A percentile compares a stretch with the other conserved stretches of the same genome.
Evolutionary conservation across 2,329 filamentous ascomycete species (phyloP).

Genomic region (Pseudocercospora vitis): DNA sequence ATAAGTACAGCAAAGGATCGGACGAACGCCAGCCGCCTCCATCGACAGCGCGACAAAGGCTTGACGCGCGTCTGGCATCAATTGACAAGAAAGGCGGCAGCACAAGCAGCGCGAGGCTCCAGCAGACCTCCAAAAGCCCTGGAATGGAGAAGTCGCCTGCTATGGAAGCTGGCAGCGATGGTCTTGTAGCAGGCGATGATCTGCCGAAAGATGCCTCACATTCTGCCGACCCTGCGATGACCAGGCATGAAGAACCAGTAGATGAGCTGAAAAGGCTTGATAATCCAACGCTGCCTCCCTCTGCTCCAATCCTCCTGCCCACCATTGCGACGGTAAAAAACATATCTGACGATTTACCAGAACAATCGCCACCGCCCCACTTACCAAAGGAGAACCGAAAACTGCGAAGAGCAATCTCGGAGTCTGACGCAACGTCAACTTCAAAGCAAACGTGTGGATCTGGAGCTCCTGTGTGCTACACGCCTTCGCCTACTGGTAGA

Average conservation of each 20-base stretch:
- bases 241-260: constrained; percentile 17
- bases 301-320: constrained; percentile 6
- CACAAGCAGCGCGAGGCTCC: constrained; percentile 19
- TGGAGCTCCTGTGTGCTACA: constrained; percentile 35
- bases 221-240: not conserved
- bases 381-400: constrained; percentile 17
- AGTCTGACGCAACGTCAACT: constrained; percentile 15
- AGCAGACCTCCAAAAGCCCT: constrained; percentile 9
- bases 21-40: too few relatives aligned
- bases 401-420: constrained; percentile 25
- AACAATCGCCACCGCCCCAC: not conserved
- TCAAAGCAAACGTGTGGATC: constrained; percentile 22
- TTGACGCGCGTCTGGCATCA: constrained; percentile 35
- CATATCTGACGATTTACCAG: not conserved
- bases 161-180: constrained; percentile 10
- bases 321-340: not conserved
- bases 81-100: constrained; percentile 31
- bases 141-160: not conserved
- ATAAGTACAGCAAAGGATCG: too few relatives aligned
- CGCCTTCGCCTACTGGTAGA: constrained; percentile 27
- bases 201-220: constrained; percentile 4
- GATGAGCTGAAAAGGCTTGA: constrained; percentile 25
- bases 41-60: constrained; percentile 27
- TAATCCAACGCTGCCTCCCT: constrained; percentile 23
- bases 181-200: constrained; percentile 7